Evolutionary conservation across 345 rosid genomes (phyloP).

Genomic region (Gynandropsis gynandra): DNA sequence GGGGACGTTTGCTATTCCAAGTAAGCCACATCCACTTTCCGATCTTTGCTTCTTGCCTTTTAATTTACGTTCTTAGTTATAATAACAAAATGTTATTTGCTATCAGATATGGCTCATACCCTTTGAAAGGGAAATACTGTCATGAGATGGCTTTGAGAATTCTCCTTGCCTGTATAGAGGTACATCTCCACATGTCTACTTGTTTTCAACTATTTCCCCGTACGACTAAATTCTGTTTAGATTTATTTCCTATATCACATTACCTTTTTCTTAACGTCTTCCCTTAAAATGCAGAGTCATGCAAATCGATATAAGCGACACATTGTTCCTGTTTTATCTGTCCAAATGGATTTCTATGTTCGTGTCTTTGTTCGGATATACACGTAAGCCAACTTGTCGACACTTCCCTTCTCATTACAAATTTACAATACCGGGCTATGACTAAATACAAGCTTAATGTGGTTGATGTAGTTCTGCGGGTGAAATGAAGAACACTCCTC

Average conservation of each 20-base stretch:
- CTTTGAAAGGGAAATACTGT: constrained; percentile 87
- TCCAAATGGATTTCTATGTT: constrained; percentile 87
- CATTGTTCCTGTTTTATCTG: constrained; percentile 88
- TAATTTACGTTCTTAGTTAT: constrained; percentile 10
- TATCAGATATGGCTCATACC: constrained; percentile 87
- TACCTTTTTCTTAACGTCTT: background rate
- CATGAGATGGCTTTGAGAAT: constrained; percentile 99
- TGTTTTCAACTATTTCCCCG: background rate
- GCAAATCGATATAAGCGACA: constrained; percentile 96
- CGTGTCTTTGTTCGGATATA: constrained; percentile 91
- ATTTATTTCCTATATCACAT: constrained; percentile 1
- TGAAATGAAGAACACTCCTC: constrained; percentile 96
- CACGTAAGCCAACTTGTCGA: constrained; percentile 49
- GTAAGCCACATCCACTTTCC: constrained; percentile 39
- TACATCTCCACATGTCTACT: constrained; percentile 19
- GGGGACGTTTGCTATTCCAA: constrained; percentile 99
- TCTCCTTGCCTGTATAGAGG: constrained; percentile 95
- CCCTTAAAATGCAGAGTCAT: constrained; percentile 56
- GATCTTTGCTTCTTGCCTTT: constrained; percentile 10
- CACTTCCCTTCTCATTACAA: constrained; percentile 13
- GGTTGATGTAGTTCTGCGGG: constrained; percentile 69
- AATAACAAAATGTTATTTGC: constrained; percentile 19
- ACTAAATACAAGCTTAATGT: constrained; percentile 19
- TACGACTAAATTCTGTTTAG: background rate
- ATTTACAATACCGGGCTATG: background rate